phyloP scores from a whole-genome alignment of 2,329 filamentous ascomycete genomes.

The Rhexocercosporidium sp. region DNA sequence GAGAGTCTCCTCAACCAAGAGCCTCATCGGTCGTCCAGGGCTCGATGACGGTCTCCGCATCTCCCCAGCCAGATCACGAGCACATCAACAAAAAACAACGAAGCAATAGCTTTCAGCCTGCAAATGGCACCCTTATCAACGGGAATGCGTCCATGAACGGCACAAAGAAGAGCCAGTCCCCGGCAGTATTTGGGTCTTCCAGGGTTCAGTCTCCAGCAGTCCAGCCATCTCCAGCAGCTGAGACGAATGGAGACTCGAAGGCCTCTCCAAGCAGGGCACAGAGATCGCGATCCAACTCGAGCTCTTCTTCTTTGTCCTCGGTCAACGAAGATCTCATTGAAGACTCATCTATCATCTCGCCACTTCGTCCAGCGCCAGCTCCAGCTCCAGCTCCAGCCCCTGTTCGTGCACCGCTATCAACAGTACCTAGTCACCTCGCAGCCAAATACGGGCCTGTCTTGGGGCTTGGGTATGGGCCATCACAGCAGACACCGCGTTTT shows the following conservation, averaged over 20 bases:
- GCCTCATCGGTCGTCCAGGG: slow-evolving; percentile 7
- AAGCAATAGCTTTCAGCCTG: slow-evolving; percentile 30
- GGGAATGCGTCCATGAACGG: slow-evolving; percentile 15
- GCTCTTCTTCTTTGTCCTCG: slow-evolving; percentile 46
- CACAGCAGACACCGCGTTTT: slow-evolving; percentile 23
- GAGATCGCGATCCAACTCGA: slow-evolving; percentile 40
- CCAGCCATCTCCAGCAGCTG: not conserved
- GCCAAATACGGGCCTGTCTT: slow-evolving; percentile 3
- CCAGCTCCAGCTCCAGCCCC: not conserved
- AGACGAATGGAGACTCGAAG: slow-evolving; percentile 14
- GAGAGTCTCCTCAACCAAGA: not conserved
- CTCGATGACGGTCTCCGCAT: slow-evolving; percentile 25
- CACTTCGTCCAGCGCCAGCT: not conserved
- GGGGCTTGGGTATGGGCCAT: slow-evolving; percentile 22
- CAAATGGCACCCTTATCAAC: slow-evolving; percentile 28
- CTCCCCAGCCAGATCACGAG: slow-evolving; percentile 25
- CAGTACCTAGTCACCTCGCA: slow-evolving; percentile 1
- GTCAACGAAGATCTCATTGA: slow-evolving; percentile 40
- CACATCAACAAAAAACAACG: slow-evolving; percentile 38
- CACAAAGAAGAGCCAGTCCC: slow-evolving; percentile 14
- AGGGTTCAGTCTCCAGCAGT: not conserved
- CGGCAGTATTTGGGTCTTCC: not conserved
- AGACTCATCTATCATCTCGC: slow-evolving; percentile 17
- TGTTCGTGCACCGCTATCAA: not conserved
- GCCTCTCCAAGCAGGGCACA: slow-evolving; percentile 11